Base-by-base conservation (phyloP, 768 basidiomycete genomes). In the Lanmaoa rubissima region DNA sequence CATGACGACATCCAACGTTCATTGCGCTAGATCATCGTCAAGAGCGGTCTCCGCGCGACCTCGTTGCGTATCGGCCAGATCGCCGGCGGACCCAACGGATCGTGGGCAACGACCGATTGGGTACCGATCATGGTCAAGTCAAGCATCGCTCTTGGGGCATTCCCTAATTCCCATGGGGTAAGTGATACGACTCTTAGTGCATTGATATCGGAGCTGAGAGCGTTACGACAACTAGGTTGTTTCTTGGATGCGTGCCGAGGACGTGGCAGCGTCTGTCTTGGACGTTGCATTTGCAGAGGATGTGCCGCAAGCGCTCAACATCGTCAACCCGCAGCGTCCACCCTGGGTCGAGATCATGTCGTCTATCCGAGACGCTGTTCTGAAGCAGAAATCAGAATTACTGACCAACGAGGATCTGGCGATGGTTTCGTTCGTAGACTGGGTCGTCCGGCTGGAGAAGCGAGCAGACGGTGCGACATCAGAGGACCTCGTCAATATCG, bases 231-330 rank as follows among this genome's bases (percentile, higher is more conserved):
- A 7, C n/a, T 43, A 71, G 65, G 41, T 58, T 3, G 65, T 73
- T 3, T 71, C 73, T 16, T 79, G 77, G 77, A 47, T 78, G 13
- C 69, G 72, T 9, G 65, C 74, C 39, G 66, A 76, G 43, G 69
- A 70, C n/a, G 75, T 75, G 1, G 65, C 73, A 0, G 53, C 57
- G 16, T 54, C 71, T 34, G 61, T 76, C 13, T 38, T 74, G 9
- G 75, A 78, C 53, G 59, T 75, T 9, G 71, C 70, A 1, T 65
- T 74, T 44, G 41, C 61, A 35, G 51, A 63, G 8, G 44, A 50
- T 11, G 55, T 54, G 0, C 70, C 73, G 2, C 52, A 57, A 24
- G 66, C 66, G 5, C 57, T 74, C 31, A 76, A 79, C 59, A 48
- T 78, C 13, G 74, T 74, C 2, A 75, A 78, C 63, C 76, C 77